These are phyloP conservation scores for Ustilago trichophora DNA, from an alignment of 1,284 basidiomycete genomes.

Conservation along the genomic window DNA sequence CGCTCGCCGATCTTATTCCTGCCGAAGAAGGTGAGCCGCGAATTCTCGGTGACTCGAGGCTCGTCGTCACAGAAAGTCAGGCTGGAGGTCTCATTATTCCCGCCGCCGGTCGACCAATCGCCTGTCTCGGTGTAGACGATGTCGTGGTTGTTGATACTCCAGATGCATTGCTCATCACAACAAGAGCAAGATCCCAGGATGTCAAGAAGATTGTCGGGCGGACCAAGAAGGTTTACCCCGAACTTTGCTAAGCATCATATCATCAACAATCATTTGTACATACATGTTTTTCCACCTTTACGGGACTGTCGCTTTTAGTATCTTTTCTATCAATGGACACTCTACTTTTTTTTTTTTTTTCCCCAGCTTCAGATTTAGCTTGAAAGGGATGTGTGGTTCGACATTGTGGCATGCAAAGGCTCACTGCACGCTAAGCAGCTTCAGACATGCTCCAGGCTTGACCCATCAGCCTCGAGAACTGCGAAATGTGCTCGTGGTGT, in stretches of 20 bases:
- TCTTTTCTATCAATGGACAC: conserved; percentile 5
- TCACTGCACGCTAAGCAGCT: too few species aligned
- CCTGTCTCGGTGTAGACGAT: conserved; percentile 65
- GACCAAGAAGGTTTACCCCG: conserved; percentile 60
- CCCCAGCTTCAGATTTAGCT: too few species aligned
- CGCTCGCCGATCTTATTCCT: conserved; percentile 63
- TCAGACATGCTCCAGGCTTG: too few species aligned
- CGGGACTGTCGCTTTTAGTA: not conserved
- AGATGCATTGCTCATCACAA: conserved; percentile 64
- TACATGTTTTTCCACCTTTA: too few species aligned
- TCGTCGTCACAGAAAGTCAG: conserved; percentile 64
- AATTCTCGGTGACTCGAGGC: conserved; percentile 58
- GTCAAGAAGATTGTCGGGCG: conserved; percentile 66
- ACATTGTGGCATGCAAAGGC: too few species aligned
- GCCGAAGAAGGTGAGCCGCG: conserved; percentile 65
- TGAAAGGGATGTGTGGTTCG: too few species aligned
- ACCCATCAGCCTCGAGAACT: too few species aligned
- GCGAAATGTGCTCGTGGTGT: too few species aligned
- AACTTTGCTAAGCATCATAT: conserved; percentile 47
- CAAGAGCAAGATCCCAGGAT: conserved; percentile 63
- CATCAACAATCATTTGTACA: too few species aligned
- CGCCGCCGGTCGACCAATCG: conserved; percentile 59
- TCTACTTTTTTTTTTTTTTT: too few species aligned
- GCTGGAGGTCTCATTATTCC: conserved; percentile 64
- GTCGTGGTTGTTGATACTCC: conserved; percentile 66